Percentiles rank a stretch among this genome's conserved stretches.
Conservation (phyloP, 2,329 filamentous ascomycete species). For the Calonectria pteridis region DNA sequence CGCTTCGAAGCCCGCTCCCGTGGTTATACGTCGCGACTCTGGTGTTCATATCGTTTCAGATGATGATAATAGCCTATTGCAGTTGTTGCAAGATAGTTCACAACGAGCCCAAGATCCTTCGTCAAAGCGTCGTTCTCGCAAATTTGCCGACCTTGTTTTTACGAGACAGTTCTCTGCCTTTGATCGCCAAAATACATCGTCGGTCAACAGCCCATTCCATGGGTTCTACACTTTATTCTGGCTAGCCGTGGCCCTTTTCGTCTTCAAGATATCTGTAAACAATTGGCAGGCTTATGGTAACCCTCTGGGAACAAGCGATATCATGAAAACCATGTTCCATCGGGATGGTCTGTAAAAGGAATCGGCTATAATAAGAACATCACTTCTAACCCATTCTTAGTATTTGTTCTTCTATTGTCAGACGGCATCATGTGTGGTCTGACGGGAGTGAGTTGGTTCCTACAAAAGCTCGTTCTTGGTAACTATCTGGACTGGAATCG, state of each 20-base stretch:
- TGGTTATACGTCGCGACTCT: slow-evolving; percentile 32
- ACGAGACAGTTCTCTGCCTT: slow-evolving; percentile 80
- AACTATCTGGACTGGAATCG: slow-evolving; percentile 76
- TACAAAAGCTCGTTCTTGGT: slow-evolving; percentile 72
- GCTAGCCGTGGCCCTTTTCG: slow-evolving; percentile 75
- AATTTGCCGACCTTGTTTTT: slow-evolving; percentile 71
- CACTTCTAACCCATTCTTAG: slow-evolving; percentile 39
- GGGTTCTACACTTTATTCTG: slow-evolving; percentile 87
- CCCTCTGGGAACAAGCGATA: slow-evolving; percentile 77
- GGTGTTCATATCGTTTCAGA: slow-evolving; percentile 45
- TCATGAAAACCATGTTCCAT: slow-evolving; percentile 75
- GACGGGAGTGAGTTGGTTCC: slow-evolving; percentile 73
- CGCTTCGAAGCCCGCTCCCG: slow-evolving; percentile 2
- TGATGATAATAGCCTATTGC: slow-evolving; percentile 46
- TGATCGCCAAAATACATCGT: slow-evolving; percentile 76
- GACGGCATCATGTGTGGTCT: slow-evolving; percentile 77
- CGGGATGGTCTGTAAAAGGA: slow-evolving; percentile 56
- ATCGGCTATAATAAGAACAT: too few species aligned
- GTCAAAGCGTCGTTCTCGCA: slow-evolving; percentile 34
- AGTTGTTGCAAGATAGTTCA: slow-evolving; percentile 43
- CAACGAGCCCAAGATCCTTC: slow-evolving; percentile 38
- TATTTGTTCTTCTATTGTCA: slow-evolving; percentile 68
- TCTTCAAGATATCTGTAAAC: slow-evolving; percentile 74
- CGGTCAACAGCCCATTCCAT: slow-evolving; percentile 77
- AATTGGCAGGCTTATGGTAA: slow-evolving; percentile 79